Evolutionary conservation across 179 eudicot species (phyloP).

Genomic region (Carnegiea gigantea): DNA sequence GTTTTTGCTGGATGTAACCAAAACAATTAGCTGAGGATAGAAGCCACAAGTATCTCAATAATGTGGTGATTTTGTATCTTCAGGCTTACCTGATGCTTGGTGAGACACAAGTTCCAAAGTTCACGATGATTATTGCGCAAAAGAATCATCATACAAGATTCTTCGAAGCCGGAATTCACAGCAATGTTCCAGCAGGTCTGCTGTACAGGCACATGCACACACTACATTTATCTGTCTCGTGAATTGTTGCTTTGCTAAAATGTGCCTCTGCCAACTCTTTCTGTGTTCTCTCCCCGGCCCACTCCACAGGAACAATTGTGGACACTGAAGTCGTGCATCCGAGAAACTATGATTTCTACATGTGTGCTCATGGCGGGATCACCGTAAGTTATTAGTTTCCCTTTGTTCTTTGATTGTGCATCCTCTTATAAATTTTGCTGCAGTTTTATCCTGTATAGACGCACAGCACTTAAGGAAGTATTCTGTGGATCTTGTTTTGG

Average conservation of each 20-base stretch:
- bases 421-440: not conserved
- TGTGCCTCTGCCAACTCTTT: slow-evolving; percentile 4
- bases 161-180: slow-evolving; percentile 58
- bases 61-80: not conserved
- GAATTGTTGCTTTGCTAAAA: slow-evolving; percentile 10
- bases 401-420: not conserved
- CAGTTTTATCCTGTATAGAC: not conserved
- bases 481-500: slow-evolving; percentile 4
- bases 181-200: slow-evolving; percentile 89
- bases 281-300: not conserved
- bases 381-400: slow-evolving; percentile 50
- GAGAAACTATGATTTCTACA: slow-evolving; percentile 82
- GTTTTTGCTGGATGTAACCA: not conserved
- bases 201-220: not conserved
- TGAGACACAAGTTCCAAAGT: slow-evolving; percentile 69
- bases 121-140: slow-evolving; percentile 92
- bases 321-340: slow-evolving; percentile 90
- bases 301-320: slow-evolving; percentile 75
- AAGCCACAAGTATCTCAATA: not conserved
- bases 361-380: slow-evolving; percentile 90
- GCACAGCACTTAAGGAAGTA: not conserved
- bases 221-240: not conserved
- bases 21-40: not conserved
- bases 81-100: slow-evolving; percentile 85
- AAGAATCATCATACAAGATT: slow-evolving; percentile 84